phyloP scores from a whole-genome alignment of 768 basidiomycete genomes.

The Podaxis pistillaris region DNA sequence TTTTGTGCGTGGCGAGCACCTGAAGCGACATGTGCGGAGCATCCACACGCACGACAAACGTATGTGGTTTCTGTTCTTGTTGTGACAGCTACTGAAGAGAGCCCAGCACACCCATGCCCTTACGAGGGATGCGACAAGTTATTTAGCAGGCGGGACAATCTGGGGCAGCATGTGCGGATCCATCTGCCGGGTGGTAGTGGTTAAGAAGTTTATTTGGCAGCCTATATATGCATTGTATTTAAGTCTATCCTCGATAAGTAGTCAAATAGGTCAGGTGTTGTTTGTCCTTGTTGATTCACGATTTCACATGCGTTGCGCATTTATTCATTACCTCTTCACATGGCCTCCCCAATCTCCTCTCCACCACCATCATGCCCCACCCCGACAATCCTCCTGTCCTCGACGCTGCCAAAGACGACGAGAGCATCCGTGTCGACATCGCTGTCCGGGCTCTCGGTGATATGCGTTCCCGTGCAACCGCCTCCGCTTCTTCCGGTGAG shows the following conservation, averaged over 20 bases:
- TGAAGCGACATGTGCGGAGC: conserved; percentile 77
- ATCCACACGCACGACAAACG: conserved; percentile 87
- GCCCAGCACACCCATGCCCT: conserved; percentile 56
- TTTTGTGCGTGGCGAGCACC: conserved; percentile 76
- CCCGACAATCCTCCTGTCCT: conserved; percentile 16
- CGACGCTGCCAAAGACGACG: conserved; percentile 33
- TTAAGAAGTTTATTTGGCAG: background rate
- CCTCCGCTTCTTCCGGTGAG: conserved; percentile 30
- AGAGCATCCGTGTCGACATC: conserved; percentile 78
- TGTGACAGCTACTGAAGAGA: conserved; percentile 1
- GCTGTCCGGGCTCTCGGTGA: conserved; percentile 75
- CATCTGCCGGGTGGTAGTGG: conserved; percentile 36
- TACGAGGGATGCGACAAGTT: conserved; percentile 64
- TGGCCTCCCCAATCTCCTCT: conserved; percentile 17
- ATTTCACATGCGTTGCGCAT: conserved; percentile 10
- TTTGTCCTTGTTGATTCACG: conserved; percentile 12
- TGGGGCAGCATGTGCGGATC: conserved; percentile 70
- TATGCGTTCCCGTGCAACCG: conserved; percentile 49
- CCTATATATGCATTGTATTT: too few relatives aligned
- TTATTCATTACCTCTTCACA: conserved; percentile 7
- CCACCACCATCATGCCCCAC: conserved; percentile 17
- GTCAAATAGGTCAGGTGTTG: conserved; percentile 5
- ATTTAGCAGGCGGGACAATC: conserved; percentile 76
- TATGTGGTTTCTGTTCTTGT: conserved; percentile 35
- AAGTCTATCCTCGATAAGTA: background rate